Evolutionary conservation across 2,329 filamentous ascomycete species (phyloP).

Genomic region (Paracoccidioides lutzii): DNA sequence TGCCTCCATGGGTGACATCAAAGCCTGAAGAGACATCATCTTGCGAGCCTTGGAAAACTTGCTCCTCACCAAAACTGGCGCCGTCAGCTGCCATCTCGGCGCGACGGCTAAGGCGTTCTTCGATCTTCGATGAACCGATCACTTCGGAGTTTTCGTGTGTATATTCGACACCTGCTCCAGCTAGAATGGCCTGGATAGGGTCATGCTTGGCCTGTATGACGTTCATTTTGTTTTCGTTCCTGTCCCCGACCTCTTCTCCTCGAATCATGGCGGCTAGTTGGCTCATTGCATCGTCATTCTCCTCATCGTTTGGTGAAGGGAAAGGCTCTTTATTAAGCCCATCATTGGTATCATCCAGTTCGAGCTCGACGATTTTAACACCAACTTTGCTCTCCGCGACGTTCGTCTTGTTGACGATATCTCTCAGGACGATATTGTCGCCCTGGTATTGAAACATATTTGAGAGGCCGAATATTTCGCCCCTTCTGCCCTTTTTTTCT

Average conservation of each 20-base stretch:
- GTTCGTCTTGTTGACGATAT: slow-evolving; percentile 98
- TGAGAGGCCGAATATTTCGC: slow-evolving; percentile 81
- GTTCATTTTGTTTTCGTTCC: slow-evolving; percentile 26
- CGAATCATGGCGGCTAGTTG: slow-evolving; percentile 55
- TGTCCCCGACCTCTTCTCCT: slow-evolving; percentile 29
- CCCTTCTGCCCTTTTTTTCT: slow-evolving; percentile 66
- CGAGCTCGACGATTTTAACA: slow-evolving; percentile 64
- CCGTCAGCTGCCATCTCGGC: slow-evolving; percentile 42
- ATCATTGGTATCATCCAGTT: slow-evolving; percentile 49
- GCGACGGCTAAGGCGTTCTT: slow-evolving; percentile 65
- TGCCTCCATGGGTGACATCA: slow-evolving; percentile 17
- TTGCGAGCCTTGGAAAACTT: slow-evolving; percentile 23
- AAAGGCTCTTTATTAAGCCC: slow-evolving; percentile 25
- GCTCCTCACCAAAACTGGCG: slow-evolving; percentile 20
- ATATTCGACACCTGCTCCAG: slow-evolving; percentile 80
- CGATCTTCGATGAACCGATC: slow-evolving; percentile 81
- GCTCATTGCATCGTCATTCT: slow-evolving; percentile 55
- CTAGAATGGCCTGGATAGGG: slow-evolving; percentile 76
- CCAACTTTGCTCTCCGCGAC: slow-evolving; percentile 84
- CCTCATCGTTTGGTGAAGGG: slow-evolving; percentile 29
- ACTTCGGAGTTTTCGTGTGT: slow-evolving; percentile 96
- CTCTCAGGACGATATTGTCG: slow-evolving; percentile 68
- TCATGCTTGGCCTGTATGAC: slow-evolving; percentile 41
- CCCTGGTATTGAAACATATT: slow-evolving; percentile 78
- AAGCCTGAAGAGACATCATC: slow-evolving; percentile 6